These are phyloP conservation scores for Trichosporon sp. DNA, from an alignment of 1,284 basidiomycete genomes.

Conservation along the genomic window DNA sequence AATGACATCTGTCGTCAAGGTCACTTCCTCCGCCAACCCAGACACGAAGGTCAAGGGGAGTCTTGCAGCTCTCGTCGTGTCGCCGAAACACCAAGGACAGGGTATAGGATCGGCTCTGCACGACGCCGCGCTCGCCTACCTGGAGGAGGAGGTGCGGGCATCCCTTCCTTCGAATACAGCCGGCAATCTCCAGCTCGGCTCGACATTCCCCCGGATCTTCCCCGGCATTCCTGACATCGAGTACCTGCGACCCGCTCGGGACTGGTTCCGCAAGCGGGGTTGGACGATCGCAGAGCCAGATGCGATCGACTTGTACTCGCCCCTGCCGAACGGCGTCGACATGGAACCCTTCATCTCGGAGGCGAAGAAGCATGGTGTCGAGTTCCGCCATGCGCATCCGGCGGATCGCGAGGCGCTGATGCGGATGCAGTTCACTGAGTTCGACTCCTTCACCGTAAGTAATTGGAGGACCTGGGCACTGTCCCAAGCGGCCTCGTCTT, in stretches of 20 bases:
- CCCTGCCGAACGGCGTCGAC: slow-evolving; percentile 4
- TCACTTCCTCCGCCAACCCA: slow-evolving; percentile 1
- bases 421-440: slow-evolving; percentile 19
- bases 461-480: too few relatives aligned
- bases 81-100: slow-evolving; percentile 8
- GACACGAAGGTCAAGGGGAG: slow-evolving; percentile 18
- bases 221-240: slow-evolving; percentile 22
- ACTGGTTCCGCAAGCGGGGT: slow-evolving; percentile 18
- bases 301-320: slow-evolving; percentile 13
- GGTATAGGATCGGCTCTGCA: slow-evolving; percentile 22
- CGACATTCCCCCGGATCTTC: slow-evolving; percentile 25
- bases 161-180: slow-evolving; percentile 10
- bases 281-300: slow-evolving; percentile 8
- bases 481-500: too few relatives aligned
- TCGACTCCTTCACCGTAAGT: slow-evolving; percentile 21
- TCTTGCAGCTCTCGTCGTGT: slow-evolving; percentile 16
- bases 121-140: slow-evolving; percentile 10
- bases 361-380: slow-evolving; percentile 12
- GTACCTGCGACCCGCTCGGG: slow-evolving; percentile 7
- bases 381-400: slow-evolving; percentile 13
- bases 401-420: slow-evolving; percentile 14
- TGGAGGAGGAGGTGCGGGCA: slow-evolving; percentile 6
- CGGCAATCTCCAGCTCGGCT: slow-evolving; percentile 23
- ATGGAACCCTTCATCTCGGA: slow-evolving; percentile 7
- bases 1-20: slow-evolving; percentile 16